Evolutionary conservation across 352 stramenopile genomes (phyloP).

Genomic region (Phytopythium litorale): DNA sequence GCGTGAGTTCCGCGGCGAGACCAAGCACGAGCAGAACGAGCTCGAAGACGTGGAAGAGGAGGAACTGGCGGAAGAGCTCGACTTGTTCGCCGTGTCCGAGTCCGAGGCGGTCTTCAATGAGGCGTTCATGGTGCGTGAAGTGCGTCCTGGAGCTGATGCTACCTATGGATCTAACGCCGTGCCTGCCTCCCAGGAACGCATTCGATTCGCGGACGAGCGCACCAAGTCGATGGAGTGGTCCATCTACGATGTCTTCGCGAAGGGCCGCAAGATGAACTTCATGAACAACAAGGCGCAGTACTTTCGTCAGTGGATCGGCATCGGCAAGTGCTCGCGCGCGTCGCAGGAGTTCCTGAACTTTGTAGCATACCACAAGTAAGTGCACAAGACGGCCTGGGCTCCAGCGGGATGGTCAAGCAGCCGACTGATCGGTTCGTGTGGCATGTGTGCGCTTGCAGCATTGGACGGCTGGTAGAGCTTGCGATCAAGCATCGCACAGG

Average conservation of each 20-base stretch:
- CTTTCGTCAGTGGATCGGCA: constrained; percentile 67
- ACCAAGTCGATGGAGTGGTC: constrained; percentile 81
- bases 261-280: constrained; percentile 78
- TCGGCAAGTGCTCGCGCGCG: constrained; percentile 62
- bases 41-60: constrained; percentile 81
- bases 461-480: constrained; percentile 74
- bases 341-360: constrained; percentile 87
- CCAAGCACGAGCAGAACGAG: constrained; percentile 74
- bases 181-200: constrained; percentile 46
- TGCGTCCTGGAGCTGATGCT: no score
- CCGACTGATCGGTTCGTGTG: neutral
- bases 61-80: constrained; percentile 78
- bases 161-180: neutral
- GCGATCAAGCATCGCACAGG: constrained; percentile 71
- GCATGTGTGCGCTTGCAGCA: constrained; percentile 28
- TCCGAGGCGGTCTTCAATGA: constrained; percentile 74
- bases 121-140: constrained; percentile 47
- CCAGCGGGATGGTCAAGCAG: neutral
- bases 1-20: constrained; percentile 77
- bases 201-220: constrained; percentile 80
- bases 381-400: neutral
- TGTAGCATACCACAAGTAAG: constrained; percentile 81
- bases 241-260: constrained; percentile 78
- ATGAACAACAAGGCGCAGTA: constrained; percentile 66
- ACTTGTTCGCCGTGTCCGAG: constrained; percentile 79